phyloP scores from a whole-genome alignment of 192 early-diverging fungal genomes.

The Gryganskiella cystojenkinii region DNA sequence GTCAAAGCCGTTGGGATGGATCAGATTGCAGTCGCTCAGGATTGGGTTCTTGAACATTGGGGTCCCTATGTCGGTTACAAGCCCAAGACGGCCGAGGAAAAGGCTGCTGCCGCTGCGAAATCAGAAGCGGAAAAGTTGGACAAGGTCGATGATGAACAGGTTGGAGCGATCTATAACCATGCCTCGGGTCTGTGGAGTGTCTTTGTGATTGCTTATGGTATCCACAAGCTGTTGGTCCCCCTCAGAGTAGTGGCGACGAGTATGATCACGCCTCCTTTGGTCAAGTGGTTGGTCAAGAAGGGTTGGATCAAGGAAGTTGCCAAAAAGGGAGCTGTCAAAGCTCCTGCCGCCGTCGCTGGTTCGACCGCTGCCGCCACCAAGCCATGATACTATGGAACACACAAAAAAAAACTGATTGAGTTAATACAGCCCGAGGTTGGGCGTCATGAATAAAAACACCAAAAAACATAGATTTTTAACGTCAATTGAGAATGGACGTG shows the following conservation, averaged over 20 bases:
- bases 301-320: conserved; percentile 57
- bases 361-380: not conserved
- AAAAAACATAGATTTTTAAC: too few species aligned
- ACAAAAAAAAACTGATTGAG: too few species aligned
- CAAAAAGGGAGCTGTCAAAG: conserved; percentile 15
- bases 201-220: conserved; percentile 69
- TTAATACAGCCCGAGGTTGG: too few species aligned
- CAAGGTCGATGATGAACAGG: conserved; percentile 23
- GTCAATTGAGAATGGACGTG: too few species aligned
- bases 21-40: conserved; percentile 55
- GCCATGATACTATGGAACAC: conserved; percentile 1
- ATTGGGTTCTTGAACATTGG: conserved; percentile 52
- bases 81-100: conserved; percentile 8
- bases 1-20: conserved; percentile 61
- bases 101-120: not conserved
- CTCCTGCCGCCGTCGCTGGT: not conserved
- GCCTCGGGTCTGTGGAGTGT: conserved; percentile 57
- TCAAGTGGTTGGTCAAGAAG: conserved; percentile 55
- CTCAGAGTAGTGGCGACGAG: conserved; percentile 64
- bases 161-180: conserved; percentile 40
- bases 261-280: conserved; percentile 61
- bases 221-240: conserved; percentile 69
- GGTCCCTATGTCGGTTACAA: conserved; percentile 41
- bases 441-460: too few species aligned
- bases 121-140: conserved; percentile 5